Conservation (phyloP, 225 moss, liverwort and hornwort species). For the Sphagnum contortum region DNA sequence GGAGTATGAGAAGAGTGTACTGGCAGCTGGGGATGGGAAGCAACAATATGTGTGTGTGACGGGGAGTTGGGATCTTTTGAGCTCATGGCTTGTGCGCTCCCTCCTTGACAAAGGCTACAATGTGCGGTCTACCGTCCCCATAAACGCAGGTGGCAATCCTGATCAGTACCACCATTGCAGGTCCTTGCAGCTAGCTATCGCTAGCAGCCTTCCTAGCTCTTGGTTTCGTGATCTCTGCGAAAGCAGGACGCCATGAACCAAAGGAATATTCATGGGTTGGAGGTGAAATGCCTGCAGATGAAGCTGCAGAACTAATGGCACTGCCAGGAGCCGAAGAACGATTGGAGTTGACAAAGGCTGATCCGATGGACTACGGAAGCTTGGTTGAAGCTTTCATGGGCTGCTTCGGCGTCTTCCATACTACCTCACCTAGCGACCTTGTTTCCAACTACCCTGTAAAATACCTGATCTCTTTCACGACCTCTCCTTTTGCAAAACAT, state of each 20-base stretch:
- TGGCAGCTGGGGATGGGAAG: conserved; percentile 1
- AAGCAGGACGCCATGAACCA: background rate
- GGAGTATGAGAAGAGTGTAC: conserved; percentile 4
- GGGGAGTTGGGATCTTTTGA: conserved; percentile 59
- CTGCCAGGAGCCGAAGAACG: conserved; percentile 64
- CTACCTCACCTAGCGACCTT: background rate
- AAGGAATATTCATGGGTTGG: too few relatives aligned
- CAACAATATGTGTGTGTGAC: conserved; percentile 43
- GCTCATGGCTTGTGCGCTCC: conserved; percentile 62
- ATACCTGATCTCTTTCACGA: too few relatives aligned
- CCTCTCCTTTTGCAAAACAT: too few relatives aligned
- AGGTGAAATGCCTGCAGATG: conserved; percentile 24
- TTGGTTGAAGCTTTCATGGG: conserved; percentile 48
- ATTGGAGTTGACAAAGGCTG: conserved; percentile 51
- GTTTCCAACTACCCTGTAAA: too few relatives aligned
- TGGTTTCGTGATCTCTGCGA: background rate
- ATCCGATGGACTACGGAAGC: conserved; percentile 67
- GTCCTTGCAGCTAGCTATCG: conserved; percentile 1
- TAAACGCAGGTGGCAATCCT: conserved; percentile 38
- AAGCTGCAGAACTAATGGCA: conserved; percentile 75
- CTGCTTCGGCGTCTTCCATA: conserved; percentile 29
- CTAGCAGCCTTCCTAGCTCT: too few relatives aligned
- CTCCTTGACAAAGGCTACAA: conserved; percentile 76
- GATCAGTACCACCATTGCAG: background rate
- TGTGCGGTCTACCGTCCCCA: conserved; percentile 66